phyloP scores from a whole-genome alignment of 371 early-diverging fungal species.

The Encephalitozoon hellem region DNA sequence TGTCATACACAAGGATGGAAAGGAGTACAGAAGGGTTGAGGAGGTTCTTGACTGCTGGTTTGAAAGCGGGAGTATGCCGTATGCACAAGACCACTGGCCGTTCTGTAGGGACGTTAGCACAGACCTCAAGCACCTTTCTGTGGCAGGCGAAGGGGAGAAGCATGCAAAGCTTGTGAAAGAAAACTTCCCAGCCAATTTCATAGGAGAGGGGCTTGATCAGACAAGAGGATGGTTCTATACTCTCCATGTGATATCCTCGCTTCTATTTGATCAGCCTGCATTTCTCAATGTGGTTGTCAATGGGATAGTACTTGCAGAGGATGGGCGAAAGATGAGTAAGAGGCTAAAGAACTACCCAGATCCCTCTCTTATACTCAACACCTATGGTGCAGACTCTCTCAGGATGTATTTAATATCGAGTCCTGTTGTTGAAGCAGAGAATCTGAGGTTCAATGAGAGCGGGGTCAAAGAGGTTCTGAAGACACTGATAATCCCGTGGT shows the following conservation, averaged over 20 bases:
- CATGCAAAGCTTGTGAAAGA: conserved; percentile 61
- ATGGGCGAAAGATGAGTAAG: conserved; percentile 99
- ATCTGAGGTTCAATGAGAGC: conserved; percentile 86
- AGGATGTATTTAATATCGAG: conserved; percentile 89
- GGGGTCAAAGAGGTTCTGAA: conserved; percentile 91
- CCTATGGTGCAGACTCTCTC: conserved; percentile 93
- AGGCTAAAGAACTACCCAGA: conserved; percentile 98
- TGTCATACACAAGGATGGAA: conserved; percentile 75
- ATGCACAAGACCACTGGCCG: conserved; percentile 97
- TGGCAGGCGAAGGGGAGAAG: conserved; percentile 68
- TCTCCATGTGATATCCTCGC: conserved; percentile 89
- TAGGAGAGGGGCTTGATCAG: conserved; percentile 99
- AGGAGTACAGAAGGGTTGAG: conserved; percentile 73
- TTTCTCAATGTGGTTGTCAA: conserved; percentile 97
- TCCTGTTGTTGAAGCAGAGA: conserved; percentile 95
- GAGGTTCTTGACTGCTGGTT: conserved; percentile 99
- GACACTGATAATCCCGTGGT: conserved; percentile 93
- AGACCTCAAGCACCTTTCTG: conserved; percentile 59
- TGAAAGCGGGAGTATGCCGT: conserved; percentile 93
- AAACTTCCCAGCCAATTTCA: conserved; percentile 97
- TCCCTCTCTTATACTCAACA: conserved; percentile 72
- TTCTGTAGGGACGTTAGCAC: conserved; percentile 62
- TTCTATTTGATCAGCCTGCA: conserved; percentile 89
- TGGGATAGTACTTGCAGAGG: conserved; percentile 91
- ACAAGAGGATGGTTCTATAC: conserved; percentile 99